Conservation (phyloP, 2,329 filamentous ascomycete genomes). For the Penicillium sp. region DNA sequence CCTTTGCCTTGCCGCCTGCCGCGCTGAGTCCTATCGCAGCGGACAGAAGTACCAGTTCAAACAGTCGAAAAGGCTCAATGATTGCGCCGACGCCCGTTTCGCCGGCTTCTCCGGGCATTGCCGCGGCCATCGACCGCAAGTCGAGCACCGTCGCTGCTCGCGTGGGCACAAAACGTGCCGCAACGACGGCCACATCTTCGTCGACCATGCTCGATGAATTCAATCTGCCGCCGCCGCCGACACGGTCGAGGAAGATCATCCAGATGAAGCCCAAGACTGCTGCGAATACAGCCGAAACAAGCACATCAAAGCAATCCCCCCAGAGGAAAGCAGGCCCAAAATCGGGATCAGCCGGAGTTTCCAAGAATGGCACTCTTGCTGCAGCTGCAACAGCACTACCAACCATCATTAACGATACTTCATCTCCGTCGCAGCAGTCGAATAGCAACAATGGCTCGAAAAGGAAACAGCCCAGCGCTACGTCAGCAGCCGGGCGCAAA, state of each 20-base stretch:
- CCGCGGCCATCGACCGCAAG: constrained; percentile 18
- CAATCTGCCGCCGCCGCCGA: constrained; percentile 84
- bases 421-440: neutral
- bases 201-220: constrained; percentile 50
- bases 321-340: constrained; percentile 3
- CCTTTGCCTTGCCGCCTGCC: constrained; percentile 34
- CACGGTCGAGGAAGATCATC: constrained; percentile 90
- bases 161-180: constrained; percentile 34
- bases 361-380: neutral
- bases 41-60: constrained; percentile 4
- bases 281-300: constrained; percentile 23
- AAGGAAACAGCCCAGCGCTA: constrained; percentile 71
- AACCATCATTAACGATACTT: neutral
- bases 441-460: constrained; percentile 47
- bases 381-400: neutral
- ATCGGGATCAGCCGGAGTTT: neutral
- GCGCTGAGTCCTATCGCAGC: constrained; percentile 27
- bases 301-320: constrained; percentile 4
- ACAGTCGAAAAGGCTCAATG: constrained; percentile 23
- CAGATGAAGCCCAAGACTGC: constrained; percentile 77
- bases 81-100: constrained; percentile 28
- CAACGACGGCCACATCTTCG: neutral
- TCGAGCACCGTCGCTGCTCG: constrained; percentile 25
- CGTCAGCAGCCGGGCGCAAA: constrained; percentile 85
- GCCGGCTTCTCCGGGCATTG: constrained; percentile 30